A percentile compares a stretch with the other conserved stretches of the same genome.
These are phyloP conservation scores for Pyrus communis DNA, from an alignment of 306 rosid species.

Conservation along the genomic window DNA sequence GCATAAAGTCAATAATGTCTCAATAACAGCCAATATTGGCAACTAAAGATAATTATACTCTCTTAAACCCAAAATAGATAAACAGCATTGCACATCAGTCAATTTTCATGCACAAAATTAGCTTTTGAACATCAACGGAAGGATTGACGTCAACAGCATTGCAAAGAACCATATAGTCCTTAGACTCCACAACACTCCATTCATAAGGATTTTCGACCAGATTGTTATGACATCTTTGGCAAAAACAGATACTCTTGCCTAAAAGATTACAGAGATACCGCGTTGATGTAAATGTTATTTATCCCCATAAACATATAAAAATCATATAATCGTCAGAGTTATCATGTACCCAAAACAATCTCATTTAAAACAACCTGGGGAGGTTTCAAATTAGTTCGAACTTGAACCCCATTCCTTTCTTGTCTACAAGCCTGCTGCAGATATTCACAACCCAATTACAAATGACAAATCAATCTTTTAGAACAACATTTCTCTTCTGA, in stretches of 20 bases:
- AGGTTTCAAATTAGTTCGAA: neutral
- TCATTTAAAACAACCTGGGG: neutral
- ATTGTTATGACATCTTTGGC: neutral
- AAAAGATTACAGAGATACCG: neutral
- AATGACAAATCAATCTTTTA: neutral
- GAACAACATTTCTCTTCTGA: neutral
- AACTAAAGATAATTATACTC: constrained; percentile 6
- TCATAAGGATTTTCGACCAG: neutral
- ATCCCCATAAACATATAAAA: neutral
- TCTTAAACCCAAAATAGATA: neutral
- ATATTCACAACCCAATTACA: neutral
- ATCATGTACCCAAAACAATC: neutral
- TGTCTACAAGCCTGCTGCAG: neutral
- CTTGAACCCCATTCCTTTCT: neutral
- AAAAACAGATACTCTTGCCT: neutral
- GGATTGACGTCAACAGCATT: neutral
- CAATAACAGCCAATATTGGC: neutral
- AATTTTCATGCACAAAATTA: neutral
- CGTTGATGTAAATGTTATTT: neutral
- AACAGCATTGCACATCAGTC: constrained; percentile 46
- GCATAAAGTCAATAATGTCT: neutral
- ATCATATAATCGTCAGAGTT: neutral
- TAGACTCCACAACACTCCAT: neutral
- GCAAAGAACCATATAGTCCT: neutral
- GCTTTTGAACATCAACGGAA: neutral